phyloP scores from a whole-genome alignment of 352 stramenopile species.

The Pythium oligandrum region DNA sequence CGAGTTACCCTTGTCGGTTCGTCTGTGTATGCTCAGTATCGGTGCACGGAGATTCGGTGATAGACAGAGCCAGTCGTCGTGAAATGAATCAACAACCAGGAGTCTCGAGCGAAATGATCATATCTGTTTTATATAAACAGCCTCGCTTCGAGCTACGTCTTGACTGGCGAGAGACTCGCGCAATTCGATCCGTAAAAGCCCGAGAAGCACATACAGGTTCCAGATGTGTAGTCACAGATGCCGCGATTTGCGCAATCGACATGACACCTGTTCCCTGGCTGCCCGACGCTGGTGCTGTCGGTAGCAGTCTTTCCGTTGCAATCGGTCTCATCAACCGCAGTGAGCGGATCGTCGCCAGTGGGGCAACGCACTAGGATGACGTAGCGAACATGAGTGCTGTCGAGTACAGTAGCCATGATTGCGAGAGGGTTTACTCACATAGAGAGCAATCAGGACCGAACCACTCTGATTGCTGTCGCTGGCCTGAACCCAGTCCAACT shows the following conservation, averaged over 20 bases:
- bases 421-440: slow-evolving; percentile 23
- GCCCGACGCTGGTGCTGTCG: slow-evolving; percentile 34
- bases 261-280: slow-evolving; percentile 54
- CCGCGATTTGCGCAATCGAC: slow-evolving; percentile 77
- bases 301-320: slow-evolving; percentile 50
- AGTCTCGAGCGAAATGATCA: neutral
- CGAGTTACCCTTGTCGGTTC: too few relatives aligned
- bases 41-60: too few relatives aligned
- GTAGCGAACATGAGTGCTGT: neutral
- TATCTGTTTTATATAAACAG: too few relatives aligned
- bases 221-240: slow-evolving; percentile 64
- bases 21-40: too few relatives aligned
- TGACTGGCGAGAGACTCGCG: slow-evolving; percentile 58
- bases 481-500: slow-evolving; percentile 56
- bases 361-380: slow-evolving; percentile 61
- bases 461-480: slow-evolving; percentile 84
- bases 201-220: slow-evolving; percentile 60
- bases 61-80: neutral
- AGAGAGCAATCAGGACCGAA: slow-evolving; percentile 87
- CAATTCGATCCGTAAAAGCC: slow-evolving; percentile 82
- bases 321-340: slow-evolving; percentile 76
- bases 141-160: too few relatives aligned
- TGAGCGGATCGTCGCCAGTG: slow-evolving; percentile 85
- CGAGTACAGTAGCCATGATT: neutral
- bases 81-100: neutral